Conservation (phyloP, 1,139 yeast species). For the Suhomyces coccinellae region DNA sequence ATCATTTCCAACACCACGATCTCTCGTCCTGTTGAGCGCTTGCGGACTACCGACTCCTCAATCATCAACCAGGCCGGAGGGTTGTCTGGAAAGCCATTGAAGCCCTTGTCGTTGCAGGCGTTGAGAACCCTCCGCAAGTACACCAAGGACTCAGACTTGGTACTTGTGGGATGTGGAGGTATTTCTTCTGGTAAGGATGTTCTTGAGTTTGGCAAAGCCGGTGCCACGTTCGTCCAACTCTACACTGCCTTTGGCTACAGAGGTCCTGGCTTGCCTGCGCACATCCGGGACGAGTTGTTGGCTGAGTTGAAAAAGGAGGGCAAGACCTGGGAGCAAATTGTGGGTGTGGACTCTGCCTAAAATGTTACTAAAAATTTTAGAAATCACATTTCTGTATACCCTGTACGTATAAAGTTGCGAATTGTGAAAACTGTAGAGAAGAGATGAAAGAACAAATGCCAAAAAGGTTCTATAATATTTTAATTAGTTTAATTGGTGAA, state of each 20-base stretch:
- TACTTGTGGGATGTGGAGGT: constrained; percentile 94
- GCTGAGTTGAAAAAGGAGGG: constrained; percentile 69
- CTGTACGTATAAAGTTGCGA: too few species aligned
- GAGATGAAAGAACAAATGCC: too few species aligned
- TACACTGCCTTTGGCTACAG: constrained; percentile 90
- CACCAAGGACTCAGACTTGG: constrained; percentile 69
- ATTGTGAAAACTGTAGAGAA: too few species aligned
- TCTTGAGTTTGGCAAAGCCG: constrained; percentile 88
- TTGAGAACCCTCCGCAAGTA: constrained; percentile 68
- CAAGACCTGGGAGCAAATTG: constrained; percentile 78
- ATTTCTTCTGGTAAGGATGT: constrained; percentile 83
- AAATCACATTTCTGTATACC: too few species aligned
- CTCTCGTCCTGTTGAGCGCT: constrained; percentile 59
- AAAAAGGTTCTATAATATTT: too few species aligned
- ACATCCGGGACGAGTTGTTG: constrained; percentile 74
- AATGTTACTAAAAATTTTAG: too few species aligned
- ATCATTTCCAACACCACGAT: constrained; percentile 91
- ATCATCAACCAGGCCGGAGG: constrained; percentile 75
- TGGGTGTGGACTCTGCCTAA: constrained; percentile 48
- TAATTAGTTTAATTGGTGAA: too few species aligned
- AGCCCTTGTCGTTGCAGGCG: constrained; percentile 74
- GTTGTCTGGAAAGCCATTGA: constrained; percentile 87
- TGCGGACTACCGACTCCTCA: constrained; percentile 47
- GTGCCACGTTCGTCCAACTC: constrained; percentile 82
- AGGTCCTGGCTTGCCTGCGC: constrained; percentile 86